Conservation (phyloP, 2,329 filamentous ascomycete genomes). For the Cordyceps militaris region DNA sequence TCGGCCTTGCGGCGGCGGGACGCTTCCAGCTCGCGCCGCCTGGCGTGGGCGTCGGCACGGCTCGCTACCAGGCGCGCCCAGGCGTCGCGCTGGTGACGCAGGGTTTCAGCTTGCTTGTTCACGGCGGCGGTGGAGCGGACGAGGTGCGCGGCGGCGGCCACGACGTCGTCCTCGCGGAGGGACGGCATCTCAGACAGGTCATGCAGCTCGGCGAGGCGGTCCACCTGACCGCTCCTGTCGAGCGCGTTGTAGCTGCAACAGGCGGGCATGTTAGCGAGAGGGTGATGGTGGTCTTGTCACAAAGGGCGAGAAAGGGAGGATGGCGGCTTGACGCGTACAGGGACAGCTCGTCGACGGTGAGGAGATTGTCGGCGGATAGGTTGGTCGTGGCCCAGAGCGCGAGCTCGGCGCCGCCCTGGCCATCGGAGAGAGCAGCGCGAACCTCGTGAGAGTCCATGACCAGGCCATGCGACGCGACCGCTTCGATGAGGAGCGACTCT, state of each 20-base stretch:
- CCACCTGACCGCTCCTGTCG: conserved; percentile 41
- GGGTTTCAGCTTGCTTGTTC: conserved; percentile 53
- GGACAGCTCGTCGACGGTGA: conserved; percentile 47
- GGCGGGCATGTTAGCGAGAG: neutral
- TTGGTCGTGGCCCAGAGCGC: conserved; percentile 43
- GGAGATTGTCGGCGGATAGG: conserved; percentile 42
- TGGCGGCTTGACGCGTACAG: conserved; percentile 34
- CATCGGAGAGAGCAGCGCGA: conserved; percentile 29
- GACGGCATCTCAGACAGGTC: conserved; percentile 43
- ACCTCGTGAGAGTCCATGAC: conserved; percentile 30
- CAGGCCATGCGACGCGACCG: conserved; percentile 26
- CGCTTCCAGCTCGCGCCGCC: conserved; percentile 24
- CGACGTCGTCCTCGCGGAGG: conserved; percentile 53
- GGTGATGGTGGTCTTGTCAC: neutral
- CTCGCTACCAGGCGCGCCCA: conserved; percentile 44
- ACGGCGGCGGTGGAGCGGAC: conserved; percentile 57
- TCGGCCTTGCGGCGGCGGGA: conserved; percentile 25
- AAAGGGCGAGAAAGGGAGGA: neutral
- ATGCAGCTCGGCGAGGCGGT: conserved; percentile 36
- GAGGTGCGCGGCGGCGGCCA: conserved; percentile 55
- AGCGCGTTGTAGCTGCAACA: conserved; percentile 41
- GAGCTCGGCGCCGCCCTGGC: conserved; percentile 29
- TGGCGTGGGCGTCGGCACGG: conserved; percentile 23
- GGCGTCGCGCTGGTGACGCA: conserved; percentile 56
- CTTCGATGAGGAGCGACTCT: conserved; percentile 28